Evolutionary conservation across 345 rosid genomes (phyloP).

Genomic region (Populus euphratica): DNA sequence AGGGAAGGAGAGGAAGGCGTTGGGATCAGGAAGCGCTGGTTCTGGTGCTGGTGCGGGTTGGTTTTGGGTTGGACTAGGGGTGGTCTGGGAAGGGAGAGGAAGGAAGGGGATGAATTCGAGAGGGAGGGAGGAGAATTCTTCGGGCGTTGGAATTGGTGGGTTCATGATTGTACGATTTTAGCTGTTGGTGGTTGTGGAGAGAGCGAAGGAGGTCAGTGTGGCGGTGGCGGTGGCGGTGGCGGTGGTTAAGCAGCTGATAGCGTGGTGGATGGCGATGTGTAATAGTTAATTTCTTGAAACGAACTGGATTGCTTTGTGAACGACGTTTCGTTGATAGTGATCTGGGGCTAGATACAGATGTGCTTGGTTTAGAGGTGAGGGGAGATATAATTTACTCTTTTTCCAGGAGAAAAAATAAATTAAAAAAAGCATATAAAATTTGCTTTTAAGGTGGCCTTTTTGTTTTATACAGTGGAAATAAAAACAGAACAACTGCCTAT

Average conservation of each 20-base stretch:
- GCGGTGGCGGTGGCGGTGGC: background rate
- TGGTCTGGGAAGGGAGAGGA: conserved; percentile 28
- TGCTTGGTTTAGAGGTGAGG: too few species aligned
- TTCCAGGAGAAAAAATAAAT: too few species aligned
- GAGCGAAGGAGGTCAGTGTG: background rate
- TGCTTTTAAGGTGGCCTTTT: too few species aligned
- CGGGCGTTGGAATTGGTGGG: conserved; percentile 33
- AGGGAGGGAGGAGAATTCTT: conserved; percentile 38
- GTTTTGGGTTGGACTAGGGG: conserved; percentile 17
- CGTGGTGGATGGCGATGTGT: too few species aligned
- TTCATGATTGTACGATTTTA: conserved; percentile 34
- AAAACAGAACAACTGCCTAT: too few species aligned
- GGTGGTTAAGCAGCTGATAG: background rate
- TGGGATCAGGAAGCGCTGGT: conserved; percentile 5
- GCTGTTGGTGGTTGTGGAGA: background rate
- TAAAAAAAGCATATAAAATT: too few species aligned
- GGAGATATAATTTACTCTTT: too few species aligned
- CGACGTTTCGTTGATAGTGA: background rate
- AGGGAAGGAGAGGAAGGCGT: conserved; percentile 53
- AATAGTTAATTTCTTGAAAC: background rate
- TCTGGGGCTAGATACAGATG: too few species aligned
- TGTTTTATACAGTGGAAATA: too few species aligned
- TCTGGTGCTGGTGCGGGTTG: conserved; percentile 11
- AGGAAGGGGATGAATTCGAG: conserved; percentile 39
- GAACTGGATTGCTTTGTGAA: background rate